Evolutionary conservation across 2,329 filamentous ascomycete species (phyloP).

Genomic region (Apiospora pterosperma): DNA sequence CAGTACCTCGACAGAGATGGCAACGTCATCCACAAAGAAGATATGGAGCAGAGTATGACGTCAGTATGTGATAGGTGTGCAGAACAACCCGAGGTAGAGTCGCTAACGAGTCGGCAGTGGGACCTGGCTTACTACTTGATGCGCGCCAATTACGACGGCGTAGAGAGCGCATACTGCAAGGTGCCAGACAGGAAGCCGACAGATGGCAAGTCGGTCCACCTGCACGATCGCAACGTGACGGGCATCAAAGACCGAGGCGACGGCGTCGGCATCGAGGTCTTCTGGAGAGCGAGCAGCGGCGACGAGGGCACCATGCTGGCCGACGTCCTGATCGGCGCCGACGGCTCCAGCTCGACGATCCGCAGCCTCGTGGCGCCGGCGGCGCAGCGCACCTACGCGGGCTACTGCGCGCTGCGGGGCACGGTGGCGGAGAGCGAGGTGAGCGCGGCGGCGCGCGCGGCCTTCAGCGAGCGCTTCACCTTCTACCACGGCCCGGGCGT

Average conservation of each 20-base stretch:
- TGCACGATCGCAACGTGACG: conserved; percentile 31
- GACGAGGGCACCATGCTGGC: conserved; percentile 25
- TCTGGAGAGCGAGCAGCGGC: conserved; percentile 28
- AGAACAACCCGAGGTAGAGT: too few species aligned
- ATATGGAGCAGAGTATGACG: conserved; percentile 40
- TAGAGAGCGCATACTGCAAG: conserved; percentile 27
- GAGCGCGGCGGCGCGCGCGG: conserved; percentile 27
- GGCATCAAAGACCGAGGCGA: conserved; percentile 17
- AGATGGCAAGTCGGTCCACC: conserved; percentile 27
- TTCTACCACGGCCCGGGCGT: conserved; percentile 35
- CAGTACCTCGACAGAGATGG: conserved; percentile 32
- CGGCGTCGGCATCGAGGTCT: conserved; percentile 22
- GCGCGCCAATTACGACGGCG: conserved; percentile 40
- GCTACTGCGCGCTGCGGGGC: conserved; percentile 40
- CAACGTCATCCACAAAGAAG: conserved; percentile 27
- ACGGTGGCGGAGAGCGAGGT: conserved; percentile 36
- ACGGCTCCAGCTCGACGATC: conserved; percentile 39
- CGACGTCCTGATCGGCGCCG: conserved; percentile 40
- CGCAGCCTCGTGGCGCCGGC: conserved; percentile 28
- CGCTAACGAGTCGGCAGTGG: conserved; percentile 24
- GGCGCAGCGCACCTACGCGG: conserved; percentile 29
- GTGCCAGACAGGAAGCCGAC: conserved; percentile 19
- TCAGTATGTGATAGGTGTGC: conserved; percentile 17
- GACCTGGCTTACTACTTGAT: conserved; percentile 42
- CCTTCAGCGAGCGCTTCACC: conserved; percentile 34